Percentiles rank a stretch among this genome's conserved stretches.
These are phyloP conservation scores for Eutrema yunnanense DNA, from an alignment of 345 rosid genomes.

Conservation along the genomic window DNA sequence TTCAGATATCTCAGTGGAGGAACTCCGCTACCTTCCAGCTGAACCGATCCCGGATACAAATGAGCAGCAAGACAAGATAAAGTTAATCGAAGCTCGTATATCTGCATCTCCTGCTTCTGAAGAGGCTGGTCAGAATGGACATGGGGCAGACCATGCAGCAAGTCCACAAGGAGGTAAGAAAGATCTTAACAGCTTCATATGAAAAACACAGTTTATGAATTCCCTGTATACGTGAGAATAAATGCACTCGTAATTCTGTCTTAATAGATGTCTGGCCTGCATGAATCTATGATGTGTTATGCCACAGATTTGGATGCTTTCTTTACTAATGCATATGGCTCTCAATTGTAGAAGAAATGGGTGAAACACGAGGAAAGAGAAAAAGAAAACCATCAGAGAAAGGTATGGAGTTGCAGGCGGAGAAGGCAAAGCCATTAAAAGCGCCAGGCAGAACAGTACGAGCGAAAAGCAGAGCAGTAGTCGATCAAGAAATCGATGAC, in stretches of 20 bases:
- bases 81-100: conserved; percentile 57
- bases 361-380: conserved; percentile 66
- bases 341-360: conserved; percentile 56
- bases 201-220: background rate
- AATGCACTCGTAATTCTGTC: background rate
- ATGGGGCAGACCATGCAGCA: conserved; percentile 45
- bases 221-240: background rate
- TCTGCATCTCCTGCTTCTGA: conserved; percentile 83
- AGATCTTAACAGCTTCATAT: background rate
- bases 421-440: conserved; percentile 75
- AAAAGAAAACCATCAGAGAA: conserved; percentile 93
- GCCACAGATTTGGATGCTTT: background rate
- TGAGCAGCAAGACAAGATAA: conserved; percentile 64
- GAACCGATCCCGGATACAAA: conserved; percentile 74
- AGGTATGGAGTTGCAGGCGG: conserved; percentile 91
- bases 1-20: conserved; percentile 94
- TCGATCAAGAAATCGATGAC: conserved; percentile 48
- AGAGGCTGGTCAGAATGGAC: conserved; percentile 73
- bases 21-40: conserved; percentile 88
- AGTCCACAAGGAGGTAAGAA: conserved; percentile 81
- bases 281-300: background rate
- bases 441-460: conserved; percentile 53
- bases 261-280: background rate
- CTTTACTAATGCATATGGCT: conserved; percentile 25
- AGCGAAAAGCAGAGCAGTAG: conserved; percentile 45